Conservation (phyloP, 768 basidiomycete species). For the Cystobasidium onofrii region DNA sequence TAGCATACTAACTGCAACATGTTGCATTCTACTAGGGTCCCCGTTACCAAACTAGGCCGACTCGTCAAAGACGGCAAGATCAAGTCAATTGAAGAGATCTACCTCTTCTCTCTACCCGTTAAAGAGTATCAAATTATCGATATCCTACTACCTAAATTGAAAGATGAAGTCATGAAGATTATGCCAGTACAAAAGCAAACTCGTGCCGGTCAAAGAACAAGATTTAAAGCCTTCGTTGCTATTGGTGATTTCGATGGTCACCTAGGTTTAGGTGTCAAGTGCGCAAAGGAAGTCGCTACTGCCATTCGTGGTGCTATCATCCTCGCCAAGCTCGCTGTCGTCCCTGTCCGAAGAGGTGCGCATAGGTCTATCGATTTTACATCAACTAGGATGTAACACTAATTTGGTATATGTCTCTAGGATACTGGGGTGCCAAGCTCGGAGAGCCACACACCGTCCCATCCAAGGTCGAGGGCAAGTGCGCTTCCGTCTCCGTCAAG, state of each 20-base stretch:
- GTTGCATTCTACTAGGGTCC: slow-evolving; percentile 56
- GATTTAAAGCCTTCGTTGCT: slow-evolving; percentile 99
- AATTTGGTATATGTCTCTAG: slow-evolving; percentile 42
- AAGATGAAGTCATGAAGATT: slow-evolving; percentile 99
- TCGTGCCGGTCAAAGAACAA: slow-evolving; percentile 96
- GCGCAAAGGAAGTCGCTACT: slow-evolving; percentile 98
- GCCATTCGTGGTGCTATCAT: slow-evolving; percentile 99
- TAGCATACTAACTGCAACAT: neutral
- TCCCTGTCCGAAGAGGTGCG: slow-evolving; percentile 74
- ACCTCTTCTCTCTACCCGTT: slow-evolving; percentile 98
- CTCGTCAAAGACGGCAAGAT: slow-evolving; percentile 99
- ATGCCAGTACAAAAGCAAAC: slow-evolving; percentile 99
- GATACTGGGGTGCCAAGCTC: slow-evolving; percentile 99
- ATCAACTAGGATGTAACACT: neutral
- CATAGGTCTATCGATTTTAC: neutral
- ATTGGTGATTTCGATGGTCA: slow-evolving; percentile 98
- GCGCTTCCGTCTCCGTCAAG: slow-evolving; percentile 98
- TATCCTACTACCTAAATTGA: slow-evolving; percentile 96
- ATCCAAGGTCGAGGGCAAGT: slow-evolving; percentile 95
- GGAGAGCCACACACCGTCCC: slow-evolving; percentile 99
- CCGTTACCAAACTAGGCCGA: slow-evolving; percentile 98
- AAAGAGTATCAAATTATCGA: slow-evolving; percentile 99
- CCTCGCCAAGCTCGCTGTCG: slow-evolving; percentile 92
- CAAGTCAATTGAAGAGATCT: slow-evolving; percentile 99
- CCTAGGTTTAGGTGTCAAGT: slow-evolving; percentile 98